Base-by-base conservation (phyloP, 352 stramenopile genomes). In the Phytophthora pluvialis region DNA sequence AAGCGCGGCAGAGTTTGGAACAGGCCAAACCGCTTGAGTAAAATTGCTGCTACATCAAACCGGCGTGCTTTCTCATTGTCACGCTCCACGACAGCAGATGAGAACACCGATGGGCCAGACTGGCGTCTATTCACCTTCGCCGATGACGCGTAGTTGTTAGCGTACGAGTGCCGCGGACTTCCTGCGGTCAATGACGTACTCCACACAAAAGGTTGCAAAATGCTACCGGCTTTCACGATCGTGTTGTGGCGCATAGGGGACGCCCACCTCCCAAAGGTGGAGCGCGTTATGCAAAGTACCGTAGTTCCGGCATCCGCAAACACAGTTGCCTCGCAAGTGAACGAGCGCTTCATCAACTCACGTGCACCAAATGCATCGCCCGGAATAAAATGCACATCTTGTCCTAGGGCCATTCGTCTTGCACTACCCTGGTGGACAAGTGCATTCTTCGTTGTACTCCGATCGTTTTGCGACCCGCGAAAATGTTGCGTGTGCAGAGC, bases 261-360 rank as follows among this genome's bases (percentile, higher is more conserved):
- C 11, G 86, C 55, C 81, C 81, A 90, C 4, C 80, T 74, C 0
- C 85, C 71, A 46, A 89, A 77, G 3, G 72, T 29, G 10, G 55
- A 9, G 15, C 51, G 66, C 2, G 76, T 58, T 7, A 90, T 71
- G 12, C 57, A 70, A 6, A 88, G 52, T 8, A 90, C 4, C 1
- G 72, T 62, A 9, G 81, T 89, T 10, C 56, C 70, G 1, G 73
- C 21, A 44, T 81, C 65, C 4, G 60, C 73, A 4, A 73, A 53
- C 45, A 88, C 58, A 18, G 45, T 35, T 5, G 47, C 61, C 18
- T 61, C 7, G 32, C 5, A 38, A 16, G 3, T 21, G 28, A 43
- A 29, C 25, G 38, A 58, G 3, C 44, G 33, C 18, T 73, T 51
- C 28, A 54, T 50, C 39, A 85, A 52, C 46, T 81, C 63, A 11